Percentiles rank a stretch among this genome's conserved stretches.
phyloP scores from a whole-genome alignment of 805 yeast species.

The Teunomyces gatunensis region DNA sequence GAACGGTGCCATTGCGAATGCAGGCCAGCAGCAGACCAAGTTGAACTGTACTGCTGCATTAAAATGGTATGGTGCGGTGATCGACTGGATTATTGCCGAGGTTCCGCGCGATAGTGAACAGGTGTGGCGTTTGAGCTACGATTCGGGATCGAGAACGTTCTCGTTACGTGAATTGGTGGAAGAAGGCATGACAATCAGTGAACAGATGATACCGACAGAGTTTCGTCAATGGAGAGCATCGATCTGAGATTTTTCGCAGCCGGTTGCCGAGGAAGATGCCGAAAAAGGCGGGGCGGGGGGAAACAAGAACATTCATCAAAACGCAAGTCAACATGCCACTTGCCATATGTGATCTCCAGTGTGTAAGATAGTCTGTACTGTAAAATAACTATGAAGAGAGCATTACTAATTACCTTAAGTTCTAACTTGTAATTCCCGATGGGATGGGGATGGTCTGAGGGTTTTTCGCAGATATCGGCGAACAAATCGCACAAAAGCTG shows the following conservation, averaged over 20 bases:
- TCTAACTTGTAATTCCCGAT: no score
- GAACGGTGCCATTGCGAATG: constrained; percentile 35
- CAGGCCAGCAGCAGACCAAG: constrained; percentile 22
- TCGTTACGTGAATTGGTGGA: constrained; percentile 47
- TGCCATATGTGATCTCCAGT: no score
- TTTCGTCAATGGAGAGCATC: constrained; percentile 33
- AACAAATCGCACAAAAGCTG: not conserved
- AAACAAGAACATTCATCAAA: no score
- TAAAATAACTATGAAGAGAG: no score
- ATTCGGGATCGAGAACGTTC: constrained; percentile 52
- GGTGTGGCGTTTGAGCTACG: constrained; percentile 56
- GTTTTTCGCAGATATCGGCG: not conserved
- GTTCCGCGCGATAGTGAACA: constrained; percentile 50
- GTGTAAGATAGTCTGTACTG: no score
- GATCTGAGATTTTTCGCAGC: not conserved
- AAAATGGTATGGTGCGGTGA: constrained; percentile 81
- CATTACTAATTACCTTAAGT: no score
- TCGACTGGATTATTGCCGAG: constrained; percentile 67
- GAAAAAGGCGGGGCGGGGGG: no score
- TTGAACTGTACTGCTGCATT: constrained; percentile 76
- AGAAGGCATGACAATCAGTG: constrained; percentile 16
- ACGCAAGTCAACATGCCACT: no score
- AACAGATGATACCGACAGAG: constrained; percentile 22
- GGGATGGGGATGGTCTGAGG: no score
- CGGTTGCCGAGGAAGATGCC: not conserved